Evolutionary conservation across 345 rosid species (phyloP).

Genomic region (Linum trigynum): DNA sequence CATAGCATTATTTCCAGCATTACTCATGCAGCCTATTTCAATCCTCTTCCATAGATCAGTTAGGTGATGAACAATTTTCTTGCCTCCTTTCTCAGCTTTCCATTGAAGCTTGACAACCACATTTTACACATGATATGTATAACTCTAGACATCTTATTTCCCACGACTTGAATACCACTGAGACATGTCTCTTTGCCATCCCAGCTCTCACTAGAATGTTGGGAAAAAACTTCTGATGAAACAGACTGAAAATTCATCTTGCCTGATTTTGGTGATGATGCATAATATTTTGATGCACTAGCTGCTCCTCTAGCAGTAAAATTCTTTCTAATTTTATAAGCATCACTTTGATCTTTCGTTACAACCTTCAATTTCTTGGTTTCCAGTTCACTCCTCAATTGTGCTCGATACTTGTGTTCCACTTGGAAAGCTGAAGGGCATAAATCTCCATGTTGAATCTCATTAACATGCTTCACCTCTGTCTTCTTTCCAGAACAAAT

Average conservation of each 20-base stretch:
- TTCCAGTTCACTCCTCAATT: slow-evolving; percentile 48
- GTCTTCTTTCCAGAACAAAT: slow-evolving; percentile 29
- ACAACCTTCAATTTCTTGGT: slow-evolving; percentile 32
- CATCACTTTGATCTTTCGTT: slow-evolving; percentile 63
- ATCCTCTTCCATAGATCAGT: slow-evolving; percentile 83
- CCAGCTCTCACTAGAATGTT: slow-evolving; percentile 55
- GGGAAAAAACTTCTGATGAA: slow-evolving; percentile 46
- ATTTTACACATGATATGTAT: slow-evolving; percentile 82
- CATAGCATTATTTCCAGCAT: slow-evolving; percentile 58
- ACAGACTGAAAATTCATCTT: slow-evolving; percentile 41
- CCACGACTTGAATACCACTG: slow-evolving; percentile 41
- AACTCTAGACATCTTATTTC: slow-evolving; percentile 58
- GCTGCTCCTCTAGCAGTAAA: slow-evolving; percentile 55
- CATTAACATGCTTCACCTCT: slow-evolving; percentile 47
- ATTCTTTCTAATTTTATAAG: slow-evolving; percentile 50
- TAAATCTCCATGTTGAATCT: slow-evolving; percentile 48
- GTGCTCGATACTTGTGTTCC: slow-evolving; percentile 57
- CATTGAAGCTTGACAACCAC: slow-evolving; percentile 84
- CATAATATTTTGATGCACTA: slow-evolving; percentile 52
- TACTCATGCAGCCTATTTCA: slow-evolving; percentile 54
- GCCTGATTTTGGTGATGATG: slow-evolving; percentile 53
- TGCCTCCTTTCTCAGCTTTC: slow-evolving; percentile 87
- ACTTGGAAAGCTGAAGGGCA: slow-evolving; percentile 37
- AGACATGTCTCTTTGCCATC: slow-evolving; percentile 42
- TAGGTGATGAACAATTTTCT: slow-evolving; percentile 81